phyloP scores from a whole-genome alignment of 306 rosid genomes.

The Quercus robur region DNA sequence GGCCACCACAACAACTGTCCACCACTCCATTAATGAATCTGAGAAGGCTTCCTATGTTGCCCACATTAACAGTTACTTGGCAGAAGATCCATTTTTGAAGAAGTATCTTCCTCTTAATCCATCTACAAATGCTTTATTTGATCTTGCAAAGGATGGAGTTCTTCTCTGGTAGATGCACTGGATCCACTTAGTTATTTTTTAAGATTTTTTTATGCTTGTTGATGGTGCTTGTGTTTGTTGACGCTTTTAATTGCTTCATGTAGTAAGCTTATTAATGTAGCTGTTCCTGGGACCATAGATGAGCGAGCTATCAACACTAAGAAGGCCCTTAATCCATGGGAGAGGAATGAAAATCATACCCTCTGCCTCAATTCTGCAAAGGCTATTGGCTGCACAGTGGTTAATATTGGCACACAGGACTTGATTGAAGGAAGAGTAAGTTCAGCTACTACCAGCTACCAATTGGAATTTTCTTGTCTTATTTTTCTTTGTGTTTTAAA shows the following conservation, averaged over 20 bases:
- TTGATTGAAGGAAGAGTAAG: slow-evolving; percentile 90
- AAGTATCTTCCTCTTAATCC: slow-evolving; percentile 92
- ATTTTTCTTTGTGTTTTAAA: not conserved
- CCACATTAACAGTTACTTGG: slow-evolving; percentile 81
- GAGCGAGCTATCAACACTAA: slow-evolving; percentile 98
- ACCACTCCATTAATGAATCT: slow-evolving; percentile 83
- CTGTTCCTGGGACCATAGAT: slow-evolving; percentile 99
- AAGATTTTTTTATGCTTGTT: not conserved
- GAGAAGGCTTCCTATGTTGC: slow-evolving; percentile 95
- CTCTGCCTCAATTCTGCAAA: slow-evolving; percentile 97
- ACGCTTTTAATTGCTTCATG: slow-evolving; percentile 36
- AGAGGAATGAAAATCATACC: slow-evolving; percentile 96
- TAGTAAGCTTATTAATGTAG: slow-evolving; percentile 94
- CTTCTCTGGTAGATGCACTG: slow-evolving; percentile 76
- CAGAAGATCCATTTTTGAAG: slow-evolving; percentile 72
- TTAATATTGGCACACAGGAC: slow-evolving; percentile 96
- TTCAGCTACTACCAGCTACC: slow-evolving; percentile 21
- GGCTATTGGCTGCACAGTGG: slow-evolving; percentile 99
- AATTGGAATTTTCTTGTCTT: slow-evolving; percentile 11
- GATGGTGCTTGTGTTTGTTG: slow-evolving; percentile 12
- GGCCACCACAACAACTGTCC: slow-evolving; percentile 85
- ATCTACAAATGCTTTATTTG: slow-evolving; percentile 69
- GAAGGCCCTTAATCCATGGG: slow-evolving; percentile 93
- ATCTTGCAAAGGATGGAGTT: slow-evolving; percentile 91
- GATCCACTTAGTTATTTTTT: slow-evolving; percentile 15